Evolutionary conservation across 176 grass and related monocot species (phyloP), one percentile per base, ranked within the genome.

Genomic region (Canna indica): DNA sequence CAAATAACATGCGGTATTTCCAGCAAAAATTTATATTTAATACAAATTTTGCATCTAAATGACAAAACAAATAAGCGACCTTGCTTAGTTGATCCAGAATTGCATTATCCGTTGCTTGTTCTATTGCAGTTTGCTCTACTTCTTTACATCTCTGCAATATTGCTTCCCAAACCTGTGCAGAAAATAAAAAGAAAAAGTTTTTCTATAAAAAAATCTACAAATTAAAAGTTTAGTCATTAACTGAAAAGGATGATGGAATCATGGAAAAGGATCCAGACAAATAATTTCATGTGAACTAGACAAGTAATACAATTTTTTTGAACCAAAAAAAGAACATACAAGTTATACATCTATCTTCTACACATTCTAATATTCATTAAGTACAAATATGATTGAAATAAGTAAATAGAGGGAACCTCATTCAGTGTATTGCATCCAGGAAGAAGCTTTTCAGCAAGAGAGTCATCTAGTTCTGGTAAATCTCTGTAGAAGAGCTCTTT

Each of bases 41-140:
- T 20, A 68, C 4, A 76, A 79, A 76, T 32, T 52, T 45, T 78
- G 67, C 68, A 75, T 81, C 14, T 76, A 15, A n/a, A n/a, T n/a
- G n/a, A n/a, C n/a, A n/a, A 69, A 84, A 52, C 1, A 76, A 74
- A 65, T 1, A 28, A 12, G 35, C 27, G 12, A 97, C 94, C 88
- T 90, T 82, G 69, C 77, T 81, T 1, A 97, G 83, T 69, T 88
- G 86, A 79, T 97, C 89, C 38, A 97, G 82, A 77, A 97, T 97
- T 70, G 94, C 89, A 39, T 97, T 97, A 75, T 97, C 94, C 25
- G 94, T 92, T 76, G 89, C 94, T 84, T 97, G 94, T 75, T 97
- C 94, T 72, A 97, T 90, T n/a, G 94, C 94, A 18, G 73, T 93
- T 79, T 92, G 82, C 84, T 99, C 94, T 38, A 93, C 75, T 83